Base-by-base conservation (phyloP, 495 filamentous ascomycete species). In the Neurospora sp. region DNA sequence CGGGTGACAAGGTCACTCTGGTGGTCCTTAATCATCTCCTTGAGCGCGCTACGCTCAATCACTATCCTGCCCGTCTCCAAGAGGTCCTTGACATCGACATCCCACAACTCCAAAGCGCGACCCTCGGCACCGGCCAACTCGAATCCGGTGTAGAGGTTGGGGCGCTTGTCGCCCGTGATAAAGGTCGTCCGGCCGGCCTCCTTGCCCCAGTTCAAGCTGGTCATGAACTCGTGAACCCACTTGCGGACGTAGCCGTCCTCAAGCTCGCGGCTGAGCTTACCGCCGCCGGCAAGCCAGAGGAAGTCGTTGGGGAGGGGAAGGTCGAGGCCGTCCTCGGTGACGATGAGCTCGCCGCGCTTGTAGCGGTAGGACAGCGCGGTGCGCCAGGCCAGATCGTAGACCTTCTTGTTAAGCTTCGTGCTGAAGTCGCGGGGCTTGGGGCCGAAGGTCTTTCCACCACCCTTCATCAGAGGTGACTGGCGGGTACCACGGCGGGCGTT, bases 371-470 rank as follows among this genome's bases (percentile, higher is more conserved):
- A 94, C 71, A 99, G 86, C 2, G 96, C 96, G 41, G 91, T 98
- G 78, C 96, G 89, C 94, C 94, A 98, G 12, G 96, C 96, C 77
- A 96, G 82, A 80, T 98, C 94, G 82, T 99, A 99, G 68, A 97
- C 90, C 86, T 98, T 97, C 75, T 86, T 86, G 69, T 91, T 94
- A 72, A 99, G 85, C 41, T 86, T 87, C 20, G 93, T 94, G 70
- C 88, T 88, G 82, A 98, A 98, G 81, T 98, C 94, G 74, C 96
- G 86, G 40, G 93, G 93, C 75, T 93, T 89, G 20, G 96, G 96
- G 16, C 96, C 96, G 79, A 91, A 90, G 2, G 90, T 85, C 72
- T 94, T 94, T 77, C 93, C 96, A 81, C 96, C 96, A 73, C 96
- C 96, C 68, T 85, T 85, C 12, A 93, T 84, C 81, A 97, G 90